These are phyloP conservation scores for Oemleria cerasiformis DNA, from an alignment of 306 rosid species.

Conservation along the genomic window DNA sequence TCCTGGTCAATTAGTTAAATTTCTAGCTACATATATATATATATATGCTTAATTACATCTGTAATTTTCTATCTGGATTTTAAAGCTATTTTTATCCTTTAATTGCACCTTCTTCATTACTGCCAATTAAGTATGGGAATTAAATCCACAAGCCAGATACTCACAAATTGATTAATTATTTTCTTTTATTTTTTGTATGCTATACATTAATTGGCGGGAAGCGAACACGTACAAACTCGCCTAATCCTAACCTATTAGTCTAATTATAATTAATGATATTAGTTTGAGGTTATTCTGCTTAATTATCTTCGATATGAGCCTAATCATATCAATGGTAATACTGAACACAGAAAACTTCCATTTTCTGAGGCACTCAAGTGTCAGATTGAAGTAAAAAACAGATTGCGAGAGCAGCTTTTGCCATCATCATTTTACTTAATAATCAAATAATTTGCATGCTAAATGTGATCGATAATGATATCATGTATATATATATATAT, in stretches of 20 bases:
- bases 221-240: no score
- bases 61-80: not conserved
- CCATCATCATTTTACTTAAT: not conserved
- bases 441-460: not conserved
- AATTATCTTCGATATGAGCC: not conserved
- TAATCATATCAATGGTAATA: conserved; percentile 22
- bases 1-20: no score
- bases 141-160: no score
- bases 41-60: not conserved
- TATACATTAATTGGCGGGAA: no score
- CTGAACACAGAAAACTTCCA: conserved; percentile 53
- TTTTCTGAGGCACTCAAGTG: conserved; percentile 55
- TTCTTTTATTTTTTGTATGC: no score
- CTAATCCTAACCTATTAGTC: no score
- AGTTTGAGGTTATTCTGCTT: not conserved
- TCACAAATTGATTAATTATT: no score
- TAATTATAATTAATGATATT: not conserved
- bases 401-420: conserved; percentile 67
- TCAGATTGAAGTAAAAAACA: conserved; percentile 73
- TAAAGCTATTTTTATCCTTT: not conserved
- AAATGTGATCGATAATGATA: no score
- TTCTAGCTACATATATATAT: no score
- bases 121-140: no score
- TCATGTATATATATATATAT: no score
- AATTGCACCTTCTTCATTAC: no score